phyloP scores from a whole-genome alignment of 75 land plant genomes.

The Gnetum montanum region DNA sequence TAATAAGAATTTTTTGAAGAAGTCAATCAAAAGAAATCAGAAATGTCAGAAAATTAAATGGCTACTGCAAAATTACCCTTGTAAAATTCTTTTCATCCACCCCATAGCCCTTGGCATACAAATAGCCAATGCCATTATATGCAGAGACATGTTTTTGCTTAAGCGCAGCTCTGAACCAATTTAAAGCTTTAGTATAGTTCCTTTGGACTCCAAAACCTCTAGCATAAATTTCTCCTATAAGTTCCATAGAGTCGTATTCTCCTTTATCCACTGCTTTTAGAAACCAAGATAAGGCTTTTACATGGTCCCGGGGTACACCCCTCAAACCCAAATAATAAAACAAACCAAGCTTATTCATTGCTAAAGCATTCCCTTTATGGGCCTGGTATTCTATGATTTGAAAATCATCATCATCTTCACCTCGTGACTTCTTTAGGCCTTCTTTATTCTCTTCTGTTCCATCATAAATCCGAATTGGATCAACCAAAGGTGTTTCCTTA shows the following conservation, averaged over 20 bases:
- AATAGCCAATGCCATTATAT: constrained; percentile 89
- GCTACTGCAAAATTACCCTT: constrained; percentile 30
- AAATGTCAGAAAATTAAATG: not conserved
- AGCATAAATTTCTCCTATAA: constrained; percentile 95
- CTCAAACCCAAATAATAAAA: constrained; percentile 89
- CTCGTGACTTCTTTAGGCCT: constrained; percentile 70
- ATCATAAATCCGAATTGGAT: constrained; percentile 68
- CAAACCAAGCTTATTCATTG: constrained; percentile 82
- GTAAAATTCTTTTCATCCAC: constrained; percentile 86
- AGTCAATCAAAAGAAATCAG: not conserved
- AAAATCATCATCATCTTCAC: constrained; percentile 96
- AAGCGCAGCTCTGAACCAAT: constrained; percentile 71
- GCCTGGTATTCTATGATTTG: constrained; percentile 96
- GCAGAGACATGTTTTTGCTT: constrained; percentile 65
- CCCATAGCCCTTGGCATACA: constrained; percentile 89
- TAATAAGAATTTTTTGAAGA: not conserved
- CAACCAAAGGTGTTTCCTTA: constrained; percentile 77
- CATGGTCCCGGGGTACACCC: constrained; percentile 66
- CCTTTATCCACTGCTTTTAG: constrained; percentile 84
- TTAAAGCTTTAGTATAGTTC: constrained; percentile 78
- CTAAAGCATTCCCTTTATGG: constrained; percentile 72
- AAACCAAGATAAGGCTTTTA: constrained; percentile 78
- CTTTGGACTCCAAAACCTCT: constrained; percentile 91
- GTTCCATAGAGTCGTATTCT: constrained; percentile 76
- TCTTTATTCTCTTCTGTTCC: constrained; percentile 89